phyloP scores from a whole-genome alignment of 257 asterid species.

The Paraleonurus japonicus region DNA sequence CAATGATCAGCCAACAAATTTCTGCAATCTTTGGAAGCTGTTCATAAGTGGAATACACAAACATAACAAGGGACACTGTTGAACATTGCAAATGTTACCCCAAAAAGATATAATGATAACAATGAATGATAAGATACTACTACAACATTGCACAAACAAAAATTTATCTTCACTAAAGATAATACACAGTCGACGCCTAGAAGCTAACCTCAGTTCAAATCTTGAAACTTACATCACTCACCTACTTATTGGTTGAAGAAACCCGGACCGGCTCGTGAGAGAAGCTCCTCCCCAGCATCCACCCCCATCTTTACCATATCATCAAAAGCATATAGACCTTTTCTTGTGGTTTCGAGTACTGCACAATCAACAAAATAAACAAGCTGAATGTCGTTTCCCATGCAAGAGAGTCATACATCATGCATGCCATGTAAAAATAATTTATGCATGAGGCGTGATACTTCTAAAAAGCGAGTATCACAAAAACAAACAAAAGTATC shows the following conservation, averaged over 20 bases:
- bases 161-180: background rate
- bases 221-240: slow-evolving; percentile 8
- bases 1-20: background rate
- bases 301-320: slow-evolving; percentile 85
- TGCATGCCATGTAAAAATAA: too few relatives aligned
- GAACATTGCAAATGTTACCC: background rate
- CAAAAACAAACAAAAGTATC: too few relatives aligned
- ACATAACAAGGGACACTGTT: background rate
- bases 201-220: slow-evolving; percentile 13
- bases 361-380: slow-evolving; percentile 7
- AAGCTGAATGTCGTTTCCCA: background rate
- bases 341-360: slow-evolving; percentile 87
- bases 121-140: slow-evolving; percentile 1
- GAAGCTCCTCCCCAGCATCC: slow-evolving; percentile 94
- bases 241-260: slow-evolving; percentile 49
- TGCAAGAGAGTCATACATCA: background rate
- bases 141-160: slow-evolving; percentile 17
- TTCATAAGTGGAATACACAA: background rate
- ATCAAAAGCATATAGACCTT: slow-evolving; percentile 58
- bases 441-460: too few relatives aligned
- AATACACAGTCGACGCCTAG: slow-evolving; percentile 16
- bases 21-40: background rate
- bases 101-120: background rate
- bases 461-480: too few relatives aligned
- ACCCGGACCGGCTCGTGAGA: slow-evolving; percentile 75